Percentiles rank a stretch among this genome's conserved stretches.
Conservation (phyloP, 805 yeast genomes). For the Candida succiphila region DNA sequence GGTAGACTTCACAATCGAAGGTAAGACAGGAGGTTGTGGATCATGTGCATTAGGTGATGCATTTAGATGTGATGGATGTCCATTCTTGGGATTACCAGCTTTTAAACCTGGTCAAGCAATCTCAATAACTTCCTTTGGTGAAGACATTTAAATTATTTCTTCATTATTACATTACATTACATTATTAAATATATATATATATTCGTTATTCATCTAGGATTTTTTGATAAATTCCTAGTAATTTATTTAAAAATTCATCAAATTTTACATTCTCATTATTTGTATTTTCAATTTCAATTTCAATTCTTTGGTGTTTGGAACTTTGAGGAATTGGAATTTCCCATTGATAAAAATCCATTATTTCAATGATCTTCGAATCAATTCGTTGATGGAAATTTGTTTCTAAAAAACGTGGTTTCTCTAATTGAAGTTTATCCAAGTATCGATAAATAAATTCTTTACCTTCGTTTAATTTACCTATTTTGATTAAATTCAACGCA, state of each 20-base stretch:
- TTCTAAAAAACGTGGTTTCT: too few relatives aligned
- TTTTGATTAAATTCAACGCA: too few relatives aligned
- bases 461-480: neutral
- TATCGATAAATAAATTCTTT: too few relatives aligned
- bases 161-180: neutral
- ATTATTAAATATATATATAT: neutral
- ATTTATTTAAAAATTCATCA: neutral
- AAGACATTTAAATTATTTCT: constrained; percentile 44
- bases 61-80: constrained; percentile 97
- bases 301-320: too few relatives aligned
- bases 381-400: neutral
- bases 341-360: too few relatives aligned
- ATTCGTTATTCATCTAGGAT: neutral
- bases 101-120: constrained; percentile 95
- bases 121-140: constrained; percentile 64
- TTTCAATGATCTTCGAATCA: neutral
- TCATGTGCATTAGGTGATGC: constrained; percentile 98
- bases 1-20: constrained; percentile 92
- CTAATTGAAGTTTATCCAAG: too few relatives aligned
- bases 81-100: constrained; percentile 93
- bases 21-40: constrained; percentile 96
- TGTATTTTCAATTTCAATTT: neutral
- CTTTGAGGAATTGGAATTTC: too few relatives aligned
- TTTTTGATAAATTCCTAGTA: neutral
- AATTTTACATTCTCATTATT: neutral